Conservation (phyloP, 805 yeast species). For the Metschnikowia lochheadii region DNA sequence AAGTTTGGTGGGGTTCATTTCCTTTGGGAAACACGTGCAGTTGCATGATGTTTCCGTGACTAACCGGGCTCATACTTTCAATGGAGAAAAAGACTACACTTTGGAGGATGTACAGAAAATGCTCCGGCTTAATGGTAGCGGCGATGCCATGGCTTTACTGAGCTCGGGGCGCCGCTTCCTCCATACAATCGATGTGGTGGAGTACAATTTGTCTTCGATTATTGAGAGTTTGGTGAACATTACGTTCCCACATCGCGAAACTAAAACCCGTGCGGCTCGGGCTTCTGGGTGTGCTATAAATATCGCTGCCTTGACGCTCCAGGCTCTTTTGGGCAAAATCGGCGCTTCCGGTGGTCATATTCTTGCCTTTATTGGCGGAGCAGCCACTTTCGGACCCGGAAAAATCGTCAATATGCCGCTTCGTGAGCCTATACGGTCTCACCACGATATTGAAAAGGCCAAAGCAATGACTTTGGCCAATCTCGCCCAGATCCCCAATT, state of each 20-base stretch:
- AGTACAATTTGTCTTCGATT: conserved; percentile 46
- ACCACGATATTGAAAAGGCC: conserved; percentile 53
- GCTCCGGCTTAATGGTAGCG: conserved; percentile 40
- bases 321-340: conserved; percentile 38
- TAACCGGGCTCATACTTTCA: conserved; percentile 38
- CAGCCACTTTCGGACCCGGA: conserved; percentile 66
- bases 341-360: conserved; percentile 50
- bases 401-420: conserved; percentile 50
- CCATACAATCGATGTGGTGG: conserved; percentile 46
- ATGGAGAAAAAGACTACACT: conserved; percentile 52
- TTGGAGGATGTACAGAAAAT: conserved; percentile 43
- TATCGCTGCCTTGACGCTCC: conserved; percentile 39
- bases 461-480: conserved; percentile 23
- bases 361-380: conserved; percentile 56
- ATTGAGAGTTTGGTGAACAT: conserved; percentile 48
- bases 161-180: conserved; percentile 33
- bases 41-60: conserved; percentile 46
- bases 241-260: conserved; percentile 41
- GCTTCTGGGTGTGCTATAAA: conserved; percentile 60
- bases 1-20: conserved; percentile 53
- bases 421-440: conserved; percentile 64
- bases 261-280: conserved; percentile 47
- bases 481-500: conserved; percentile 27
- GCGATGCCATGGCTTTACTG: conserved; percentile 7
- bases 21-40: conserved; percentile 58